These are phyloP conservation scores for Novymonas esmeraldas DNA, from an alignment of 208 protist genomes.

Conservation along the genomic window DNA sequence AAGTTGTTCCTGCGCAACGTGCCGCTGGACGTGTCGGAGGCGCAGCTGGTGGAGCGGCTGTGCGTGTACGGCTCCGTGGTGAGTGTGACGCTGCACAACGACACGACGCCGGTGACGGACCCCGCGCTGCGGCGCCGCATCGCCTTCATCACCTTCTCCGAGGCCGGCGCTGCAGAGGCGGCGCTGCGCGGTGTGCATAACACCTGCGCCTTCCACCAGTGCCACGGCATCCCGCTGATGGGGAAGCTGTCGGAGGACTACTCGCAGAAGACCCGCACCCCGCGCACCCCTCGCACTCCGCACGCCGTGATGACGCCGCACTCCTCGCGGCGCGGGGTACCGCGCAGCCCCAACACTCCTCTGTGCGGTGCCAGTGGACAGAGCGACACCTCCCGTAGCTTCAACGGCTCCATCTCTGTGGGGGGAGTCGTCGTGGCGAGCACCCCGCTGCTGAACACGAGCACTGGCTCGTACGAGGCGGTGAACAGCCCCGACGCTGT, in stretches of 20 bases:
- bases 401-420: too few species aligned
- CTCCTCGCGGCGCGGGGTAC: too few species aligned
- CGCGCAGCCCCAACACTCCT: too few species aligned
- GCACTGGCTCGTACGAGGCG: too few species aligned
- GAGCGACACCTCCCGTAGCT: too few species aligned
- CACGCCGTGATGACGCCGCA: too few species aligned
- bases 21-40: conserved; percentile 32
- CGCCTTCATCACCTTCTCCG: conserved; percentile 50
- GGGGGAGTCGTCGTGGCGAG: too few species aligned
- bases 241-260: conserved; percentile 26
- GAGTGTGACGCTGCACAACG: conserved; percentile 33
- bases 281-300: too few species aligned
- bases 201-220: conserved; percentile 41
- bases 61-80: conserved; percentile 26
- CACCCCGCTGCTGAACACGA: too few species aligned
- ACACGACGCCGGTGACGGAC: conserved; percentile 23
- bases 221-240: conserved; percentile 43
- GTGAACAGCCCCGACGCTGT: too few species aligned
- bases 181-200: conserved; percentile 45
- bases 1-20: conserved; percentile 67
- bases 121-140: conserved; percentile 34
- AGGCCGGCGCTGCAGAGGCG: conserved; percentile 34
- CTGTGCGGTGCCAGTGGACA: too few species aligned
- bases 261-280: too few species aligned
- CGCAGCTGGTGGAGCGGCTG: conserved; percentile 16